Percentiles rank a stretch among this genome's conserved stretches.
Conservation (phyloP, 2,329 filamentous ascomycete genomes). For the Dothideomycetes sp. region DNA sequence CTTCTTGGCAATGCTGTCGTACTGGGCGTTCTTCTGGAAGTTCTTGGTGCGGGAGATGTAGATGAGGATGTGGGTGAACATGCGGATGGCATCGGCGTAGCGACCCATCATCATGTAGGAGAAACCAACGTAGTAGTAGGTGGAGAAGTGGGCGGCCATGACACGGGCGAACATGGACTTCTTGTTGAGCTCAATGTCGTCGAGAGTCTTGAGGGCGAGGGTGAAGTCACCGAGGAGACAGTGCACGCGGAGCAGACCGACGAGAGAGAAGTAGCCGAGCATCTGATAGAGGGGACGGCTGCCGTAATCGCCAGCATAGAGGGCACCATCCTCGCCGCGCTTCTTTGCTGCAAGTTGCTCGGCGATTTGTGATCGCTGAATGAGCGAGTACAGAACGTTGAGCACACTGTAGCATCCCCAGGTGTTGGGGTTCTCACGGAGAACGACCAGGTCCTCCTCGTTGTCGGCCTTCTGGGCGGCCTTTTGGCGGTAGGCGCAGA, state of each 20-base stretch:
- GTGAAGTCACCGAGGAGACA: constrained; percentile 95
- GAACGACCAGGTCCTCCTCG: constrained; percentile 81
- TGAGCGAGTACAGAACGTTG: constrained; percentile 97
- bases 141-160: constrained; percentile 99
- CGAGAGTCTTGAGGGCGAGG: constrained; percentile 94
- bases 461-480: constrained; percentile 74
- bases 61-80: constrained; percentile 99
- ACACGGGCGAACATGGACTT: constrained; percentile 99
- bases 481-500: constrained; percentile 91
- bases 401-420: constrained; percentile 99
- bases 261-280: constrained; percentile 99
- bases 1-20: constrained; percentile 99
- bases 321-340: constrained; percentile 77
- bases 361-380: constrained; percentile 94
- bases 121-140: constrained; percentile 99
- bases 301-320: constrained; percentile 90
- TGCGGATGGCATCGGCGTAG: constrained; percentile 97
- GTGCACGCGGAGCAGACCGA: constrained; percentile 91
- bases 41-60: constrained; percentile 99
- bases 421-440: constrained; percentile 94
- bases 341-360: constrained; percentile 94
- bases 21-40: constrained; percentile 98
- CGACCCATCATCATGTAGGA: constrained; percentile 99
- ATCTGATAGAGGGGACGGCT: constrained; percentile 91
- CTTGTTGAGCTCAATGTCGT: constrained; percentile 99